Evolutionary conservation across 331 rosid species (phyloP).

Genomic region (Saraca asoca): DNA sequence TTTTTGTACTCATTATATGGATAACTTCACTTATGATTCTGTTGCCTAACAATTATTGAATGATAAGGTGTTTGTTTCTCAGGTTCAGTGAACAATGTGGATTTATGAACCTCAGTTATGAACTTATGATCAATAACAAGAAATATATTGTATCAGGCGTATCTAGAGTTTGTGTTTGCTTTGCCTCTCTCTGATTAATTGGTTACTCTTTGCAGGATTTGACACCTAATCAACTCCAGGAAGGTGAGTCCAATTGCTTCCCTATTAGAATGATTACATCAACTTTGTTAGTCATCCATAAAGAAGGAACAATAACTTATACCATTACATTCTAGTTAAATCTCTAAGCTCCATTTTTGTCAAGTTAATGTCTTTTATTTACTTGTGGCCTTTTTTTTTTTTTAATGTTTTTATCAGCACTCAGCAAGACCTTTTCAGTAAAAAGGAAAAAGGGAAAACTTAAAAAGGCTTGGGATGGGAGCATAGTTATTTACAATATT

Average conservation of each 20-base stretch:
- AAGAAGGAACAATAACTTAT: conserved; percentile 5
- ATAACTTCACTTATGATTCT: too few relatives aligned
- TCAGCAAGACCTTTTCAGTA: conserved; percentile 89
- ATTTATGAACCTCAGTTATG: conserved; percentile 8
- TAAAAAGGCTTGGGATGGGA: conserved; percentile 96
- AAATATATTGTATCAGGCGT: not conserved
- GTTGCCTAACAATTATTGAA: not conserved
- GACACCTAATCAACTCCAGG: conserved; percentile 88
- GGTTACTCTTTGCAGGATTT: conserved; percentile 69
- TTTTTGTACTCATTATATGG: too few relatives aligned
- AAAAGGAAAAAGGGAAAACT: conserved; percentile 90
- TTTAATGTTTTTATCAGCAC: conserved; percentile 52
- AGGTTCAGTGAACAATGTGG: not conserved
- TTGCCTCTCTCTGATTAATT: conserved; percentile 23
- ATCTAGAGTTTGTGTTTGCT: not conserved
- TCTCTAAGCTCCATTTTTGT: conserved; percentile 7
- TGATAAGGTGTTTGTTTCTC: not conserved
- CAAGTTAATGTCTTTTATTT: too few relatives aligned
- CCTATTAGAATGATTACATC: too few relatives aligned
- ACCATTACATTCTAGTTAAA: not conserved
- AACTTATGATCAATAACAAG: not conserved
- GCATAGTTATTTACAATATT: conserved; percentile 87
- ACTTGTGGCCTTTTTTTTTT: too few relatives aligned
- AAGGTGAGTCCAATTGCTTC: conserved; percentile 54
- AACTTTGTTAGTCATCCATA: not conserved